Base-by-base conservation (phyloP, 176 grass and related monocot genomes). In the Poa pratensis region DNA sequence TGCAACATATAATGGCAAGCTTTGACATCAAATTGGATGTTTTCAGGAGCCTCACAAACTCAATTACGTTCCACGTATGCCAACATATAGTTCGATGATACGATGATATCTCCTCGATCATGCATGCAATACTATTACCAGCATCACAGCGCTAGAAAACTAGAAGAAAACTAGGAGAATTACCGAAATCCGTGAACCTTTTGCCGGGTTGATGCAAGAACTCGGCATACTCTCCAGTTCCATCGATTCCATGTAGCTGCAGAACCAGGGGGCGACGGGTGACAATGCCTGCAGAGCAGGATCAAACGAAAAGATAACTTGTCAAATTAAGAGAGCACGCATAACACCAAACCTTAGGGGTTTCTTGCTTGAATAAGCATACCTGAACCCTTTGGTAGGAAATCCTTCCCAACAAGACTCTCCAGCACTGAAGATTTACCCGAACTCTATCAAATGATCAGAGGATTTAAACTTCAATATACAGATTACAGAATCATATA, bases 341-440 rank as follows among this genome's bases (percentile, higher is more conserved):
- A 77, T 30, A 70, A 19, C 16, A 67, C 4, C 14, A 52, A 65
- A 83, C 26, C 27, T 19, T 8, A 79, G 34, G 17, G 40, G 23
- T 11, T 42, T 53, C 26, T 40, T 75, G 26, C 20, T 66, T 6
- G 30, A 80, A 78, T 12, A 78, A 37, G 45, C 87, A 23, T 91
- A 99, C 96, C 93, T 94, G 96, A 94, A 80, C 96, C 96, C 84
- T 91, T 94, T 0, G 96, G 96, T 61, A 99, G 85, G 79, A 99
- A 99, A 85, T 99, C 96, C 90, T 99, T 99, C 18, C 91, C 96
- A 49, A 99, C 96, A 54, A 99, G 81, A 32, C 96, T 99, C 64
- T 99, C 96, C 86, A 99, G 75, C 66, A 99, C 96, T n/a, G 96
- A 99, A 37, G 96, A 99, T 92, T 99, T 99, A 84, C 96, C 96